Evolutionary conservation across 768 basidiomycete species (phyloP).

Genomic region (Tephrocybe sp.): DNA sequence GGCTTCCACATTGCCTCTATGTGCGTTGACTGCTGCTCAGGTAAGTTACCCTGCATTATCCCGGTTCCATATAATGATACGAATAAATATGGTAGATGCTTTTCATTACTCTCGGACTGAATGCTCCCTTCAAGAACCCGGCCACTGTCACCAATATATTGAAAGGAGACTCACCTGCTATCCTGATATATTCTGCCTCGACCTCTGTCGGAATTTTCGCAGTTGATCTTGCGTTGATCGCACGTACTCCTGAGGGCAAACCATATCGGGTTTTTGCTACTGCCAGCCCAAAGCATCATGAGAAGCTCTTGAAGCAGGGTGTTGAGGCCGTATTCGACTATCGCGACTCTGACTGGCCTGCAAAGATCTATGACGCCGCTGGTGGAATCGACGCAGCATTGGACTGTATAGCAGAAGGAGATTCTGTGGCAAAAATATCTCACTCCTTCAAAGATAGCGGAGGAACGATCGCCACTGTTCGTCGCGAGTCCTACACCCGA

Average conservation of each 20-base stretch:
- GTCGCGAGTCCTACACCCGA: conserved; percentile 22
- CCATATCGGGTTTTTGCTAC: conserved; percentile 27
- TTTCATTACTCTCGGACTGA: conserved; percentile 28
- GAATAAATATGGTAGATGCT: conserved; percentile 20
- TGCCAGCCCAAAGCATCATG: conserved; percentile 26
- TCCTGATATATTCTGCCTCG: conserved; percentile 32
- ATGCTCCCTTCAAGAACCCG: conserved; percentile 24
- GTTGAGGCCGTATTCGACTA: conserved; percentile 32
- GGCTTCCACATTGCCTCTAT: conserved; percentile 29
- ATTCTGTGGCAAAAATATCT: conserved; percentile 25
- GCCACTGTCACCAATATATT: conserved; percentile 12
- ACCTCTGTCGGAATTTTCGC: conserved; percentile 31
- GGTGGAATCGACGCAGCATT: conserved; percentile 28
- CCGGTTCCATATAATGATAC: neutral
- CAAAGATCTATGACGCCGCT: conserved; percentile 21
- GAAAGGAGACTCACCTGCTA: conserved; percentile 16
- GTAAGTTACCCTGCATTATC: conserved; percentile 11
- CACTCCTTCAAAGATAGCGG: conserved; percentile 24
- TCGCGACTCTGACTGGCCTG: conserved; percentile 25
- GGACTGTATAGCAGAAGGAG: conserved; percentile 32
- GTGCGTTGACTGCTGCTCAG: conserved; percentile 29
- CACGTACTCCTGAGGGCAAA: conserved; percentile 21
- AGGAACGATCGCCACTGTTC: conserved; percentile 28
- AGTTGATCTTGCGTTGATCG: conserved; percentile 23
- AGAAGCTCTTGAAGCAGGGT: conserved; percentile 23